Conservation (phyloP, 2,329 filamentous ascomycete genomes). For the Tolypocladium amazonense region DNA sequence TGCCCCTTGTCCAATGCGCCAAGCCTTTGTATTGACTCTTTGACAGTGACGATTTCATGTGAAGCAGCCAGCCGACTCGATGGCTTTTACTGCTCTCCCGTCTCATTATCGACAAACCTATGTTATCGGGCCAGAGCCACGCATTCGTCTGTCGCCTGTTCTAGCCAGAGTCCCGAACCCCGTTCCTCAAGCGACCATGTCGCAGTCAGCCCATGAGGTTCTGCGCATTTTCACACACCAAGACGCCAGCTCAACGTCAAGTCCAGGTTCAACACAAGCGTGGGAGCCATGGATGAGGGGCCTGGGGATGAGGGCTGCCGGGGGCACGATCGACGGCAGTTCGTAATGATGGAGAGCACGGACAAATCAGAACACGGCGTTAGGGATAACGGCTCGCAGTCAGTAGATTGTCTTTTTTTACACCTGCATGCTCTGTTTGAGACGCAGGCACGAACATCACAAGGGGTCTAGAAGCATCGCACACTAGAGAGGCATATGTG, state of each 20-base stretch:
- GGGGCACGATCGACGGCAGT: not conserved
- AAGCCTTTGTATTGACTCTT: not conserved
- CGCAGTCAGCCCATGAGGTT: not conserved
- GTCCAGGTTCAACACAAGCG: not conserved
- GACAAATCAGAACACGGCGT: not conserved
- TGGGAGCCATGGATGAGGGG: not conserved
- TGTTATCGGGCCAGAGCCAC: not conserved
- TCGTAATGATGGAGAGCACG: not conserved
- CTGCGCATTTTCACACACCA: not conserved
- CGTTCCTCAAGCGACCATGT: not conserved
- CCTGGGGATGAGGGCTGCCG: not conserved
- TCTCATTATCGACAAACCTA: not conserved
- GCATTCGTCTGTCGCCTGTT: not conserved
- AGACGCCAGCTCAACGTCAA: not conserved
- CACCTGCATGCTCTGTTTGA: not conserved
- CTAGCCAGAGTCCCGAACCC: not conserved
- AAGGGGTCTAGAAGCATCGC: not conserved
- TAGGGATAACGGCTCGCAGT: not conserved
- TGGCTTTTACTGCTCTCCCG: not conserved
- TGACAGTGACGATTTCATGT: constrained; percentile 62
- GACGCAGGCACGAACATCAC: not conserved
- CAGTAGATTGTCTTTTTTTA: not conserved
- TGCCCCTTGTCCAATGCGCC: not conserved
- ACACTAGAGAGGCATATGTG: not conserved
- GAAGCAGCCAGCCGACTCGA: constrained; percentile 23